These are phyloP conservation scores for Rosa multiflora DNA, from an alignment of 306 rosid genomes.

Conservation along the genomic window DNA sequence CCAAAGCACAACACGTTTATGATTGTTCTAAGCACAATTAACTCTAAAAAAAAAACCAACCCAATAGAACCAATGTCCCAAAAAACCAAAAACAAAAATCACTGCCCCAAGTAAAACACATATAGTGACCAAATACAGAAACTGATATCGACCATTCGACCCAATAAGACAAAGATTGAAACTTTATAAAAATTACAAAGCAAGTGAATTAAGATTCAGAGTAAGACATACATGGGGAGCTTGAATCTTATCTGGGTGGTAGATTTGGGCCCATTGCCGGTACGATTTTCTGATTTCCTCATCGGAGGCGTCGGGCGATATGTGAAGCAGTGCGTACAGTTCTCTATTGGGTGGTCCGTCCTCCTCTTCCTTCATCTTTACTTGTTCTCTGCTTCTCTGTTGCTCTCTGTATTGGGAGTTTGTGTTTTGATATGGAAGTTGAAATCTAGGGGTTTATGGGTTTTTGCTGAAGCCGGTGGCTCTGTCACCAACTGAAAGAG, in stretches of 20 bases:
- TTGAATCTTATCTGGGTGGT: slow-evolving; percentile 95
- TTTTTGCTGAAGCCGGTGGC: neutral
- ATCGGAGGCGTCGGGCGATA: slow-evolving; percentile 92
- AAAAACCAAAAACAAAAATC: slow-evolving; percentile 5
- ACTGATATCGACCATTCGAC: neutral
- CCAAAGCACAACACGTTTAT: neutral
- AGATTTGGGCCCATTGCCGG: slow-evolving; percentile 96
- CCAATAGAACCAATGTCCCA: neutral
- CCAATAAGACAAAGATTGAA: neutral
- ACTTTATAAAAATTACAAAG: neutral
- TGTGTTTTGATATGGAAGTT: neutral
- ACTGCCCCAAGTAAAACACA: neutral
- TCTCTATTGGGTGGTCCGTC: slow-evolving; percentile 62
- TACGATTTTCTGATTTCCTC: slow-evolving; percentile 96
- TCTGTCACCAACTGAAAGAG: neutral
- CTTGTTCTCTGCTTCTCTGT: slow-evolving; percentile 1
- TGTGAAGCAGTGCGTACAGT: slow-evolving; percentile 80
- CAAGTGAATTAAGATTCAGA: too few species aligned
- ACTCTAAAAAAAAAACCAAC: neutral
- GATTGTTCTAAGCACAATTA: neutral
- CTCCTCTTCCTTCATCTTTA: slow-evolving; percentile 47
- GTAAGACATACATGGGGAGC: slow-evolving; percentile 53
- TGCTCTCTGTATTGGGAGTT: neutral
- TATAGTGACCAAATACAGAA: neutral
- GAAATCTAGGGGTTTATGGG: slow-evolving; percentile 2